Evolutionary conservation across 139 green algal species (phyloP), one percentile per base, ranked within the genome.

Genomic region (Tetradesmus lagerheimii): DNA sequence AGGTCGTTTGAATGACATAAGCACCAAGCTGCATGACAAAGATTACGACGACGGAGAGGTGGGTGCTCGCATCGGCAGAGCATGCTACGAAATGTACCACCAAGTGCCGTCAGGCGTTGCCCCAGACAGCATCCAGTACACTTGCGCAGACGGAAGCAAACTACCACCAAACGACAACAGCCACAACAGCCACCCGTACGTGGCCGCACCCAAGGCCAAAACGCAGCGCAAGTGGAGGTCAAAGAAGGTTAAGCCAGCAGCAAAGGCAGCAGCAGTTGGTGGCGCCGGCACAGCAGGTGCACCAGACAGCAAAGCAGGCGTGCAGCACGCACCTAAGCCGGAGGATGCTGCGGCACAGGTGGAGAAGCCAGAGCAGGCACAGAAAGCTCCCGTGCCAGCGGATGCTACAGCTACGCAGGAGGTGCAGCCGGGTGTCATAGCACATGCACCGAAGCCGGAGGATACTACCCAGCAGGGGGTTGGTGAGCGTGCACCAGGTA

Each of bases 11-110:
- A 83, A 95, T 79, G 88, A 91, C 50, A 41, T 94, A 37, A 89
- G 80, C 86, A 93, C 89, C n/a, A 45, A 71, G 0, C 15, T 62
- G 0, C 20, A 39, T 4, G 20, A 35, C 0, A 81, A 45, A 0
- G 92, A 95, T 23, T 88, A 88, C n/a, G 85, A 93, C 39, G 95
- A 98, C 82, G 57, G 97, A 0, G 77, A 92, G 47, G 83, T 98
- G 3, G 97, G 96, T 0, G 67, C 92, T 38, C 90, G 96, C 31
- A 93, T 98, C 25, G 95, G 95, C 91, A 82, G 74, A 35, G 96
- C 94, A 5, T 98, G 97, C 92, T 97, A 97, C 89, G 92, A 97
- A 89, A 91, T 89, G 11, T 89, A 89, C 35, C 85, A 89, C 57
- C 83, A 91, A 47, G 57, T 78, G n/a, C 93, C 93, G 27, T 90